Base-by-base conservation (phyloP, 2,329 filamentous ascomycete species). In the Fusarium chlamydosporum region DNA sequence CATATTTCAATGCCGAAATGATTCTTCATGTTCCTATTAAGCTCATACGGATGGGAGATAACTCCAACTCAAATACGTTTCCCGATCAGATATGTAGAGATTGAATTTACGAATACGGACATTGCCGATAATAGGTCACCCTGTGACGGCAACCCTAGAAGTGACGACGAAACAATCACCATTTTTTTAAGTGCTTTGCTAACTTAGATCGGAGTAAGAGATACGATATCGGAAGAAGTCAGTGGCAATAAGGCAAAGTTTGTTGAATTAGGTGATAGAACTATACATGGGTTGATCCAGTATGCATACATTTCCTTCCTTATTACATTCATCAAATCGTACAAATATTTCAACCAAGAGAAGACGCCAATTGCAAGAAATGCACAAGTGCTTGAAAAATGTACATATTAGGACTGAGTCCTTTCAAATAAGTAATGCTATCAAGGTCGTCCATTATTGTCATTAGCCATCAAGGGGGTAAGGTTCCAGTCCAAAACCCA, bases 361-460 rank as follows among this genome's bases (percentile, higher is more conserved):
- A n/a, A 56, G 9, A 34, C 26, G 27, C 13, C 8, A 61, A 40
- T 40, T n/a, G 64, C 26, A 20, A 56, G 18, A 18, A 57, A 10
- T 35, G 26, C 27, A 38, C 47, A 38, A 18, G 8, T 48, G 11
- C 31, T 54, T 63, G 15, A 67, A 62, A 10, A 45, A 53, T 40
- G 34, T 67, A 34, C 56, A 59, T 15, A 53, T 47, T 54, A 59
- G 48, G 45, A 59, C 52, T 38, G 31, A 46, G 43, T 61, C 60
- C 47, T 38, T 61, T 50, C 31, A 38, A 58, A 52, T 38, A 50
- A 56, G 42, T 57, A 64, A 56, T 61, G 56, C 43, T 54, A 50
- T 61, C 55, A 53, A 71, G 45, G 51, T 68, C 61, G 43, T 71
- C 67, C 68, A 71, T 71, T 71, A 69, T 69, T 53, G 51, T 71